These are phyloP conservation scores for Fusarium ambrosium DNA, from an alignment of 2,329 filamentous ascomycete species.

Conservation along the genomic window DNA sequence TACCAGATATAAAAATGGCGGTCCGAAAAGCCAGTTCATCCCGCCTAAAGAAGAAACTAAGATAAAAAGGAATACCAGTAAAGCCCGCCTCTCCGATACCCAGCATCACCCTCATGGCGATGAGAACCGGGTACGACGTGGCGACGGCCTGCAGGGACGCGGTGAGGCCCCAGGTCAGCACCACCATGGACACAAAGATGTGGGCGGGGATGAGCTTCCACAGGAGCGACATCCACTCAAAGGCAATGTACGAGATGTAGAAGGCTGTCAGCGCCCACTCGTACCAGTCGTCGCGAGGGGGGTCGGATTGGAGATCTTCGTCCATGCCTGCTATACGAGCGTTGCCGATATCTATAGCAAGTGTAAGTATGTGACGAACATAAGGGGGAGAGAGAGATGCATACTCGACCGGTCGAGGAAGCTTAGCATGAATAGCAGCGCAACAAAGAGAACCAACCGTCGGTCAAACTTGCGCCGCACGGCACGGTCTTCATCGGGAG, in stretches of 20 bases:
- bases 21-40: slow-evolving; percentile 87
- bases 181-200: slow-evolving; percentile 70
- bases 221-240: slow-evolving; percentile 75
- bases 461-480: slow-evolving; percentile 83
- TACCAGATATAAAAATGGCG: slow-evolving; percentile 85
- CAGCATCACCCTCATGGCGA: slow-evolving; percentile 68
- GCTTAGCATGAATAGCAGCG: slow-evolving; percentile 84
- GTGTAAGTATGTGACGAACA: background rate
- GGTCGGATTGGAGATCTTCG: slow-evolving; percentile 67
- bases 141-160: slow-evolving; percentile 80
- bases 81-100: slow-evolving; percentile 77
- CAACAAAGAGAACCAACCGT: slow-evolving; percentile 83
- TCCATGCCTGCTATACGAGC: slow-evolving; percentile 75
- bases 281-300: slow-evolving; percentile 64
- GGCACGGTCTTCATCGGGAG: slow-evolving; percentile 77
- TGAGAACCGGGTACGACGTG: slow-evolving; percentile 72
- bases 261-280: slow-evolving; percentile 73
- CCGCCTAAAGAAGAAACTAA: slow-evolving; percentile 74
- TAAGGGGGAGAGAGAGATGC: slow-evolving; percentile 41
- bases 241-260: slow-evolving; percentile 73
- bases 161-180: slow-evolving; percentile 83
- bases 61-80: slow-evolving; percentile 72
- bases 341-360: slow-evolving; percentile 68
- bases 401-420: slow-evolving; percentile 89
- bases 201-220: slow-evolving; percentile 73